Evolutionary conservation across 202 grass and related monocot genomes (phyloP), one percentile per base, ranked within the genome.

Genomic region (Digitaria exilis): DNA sequence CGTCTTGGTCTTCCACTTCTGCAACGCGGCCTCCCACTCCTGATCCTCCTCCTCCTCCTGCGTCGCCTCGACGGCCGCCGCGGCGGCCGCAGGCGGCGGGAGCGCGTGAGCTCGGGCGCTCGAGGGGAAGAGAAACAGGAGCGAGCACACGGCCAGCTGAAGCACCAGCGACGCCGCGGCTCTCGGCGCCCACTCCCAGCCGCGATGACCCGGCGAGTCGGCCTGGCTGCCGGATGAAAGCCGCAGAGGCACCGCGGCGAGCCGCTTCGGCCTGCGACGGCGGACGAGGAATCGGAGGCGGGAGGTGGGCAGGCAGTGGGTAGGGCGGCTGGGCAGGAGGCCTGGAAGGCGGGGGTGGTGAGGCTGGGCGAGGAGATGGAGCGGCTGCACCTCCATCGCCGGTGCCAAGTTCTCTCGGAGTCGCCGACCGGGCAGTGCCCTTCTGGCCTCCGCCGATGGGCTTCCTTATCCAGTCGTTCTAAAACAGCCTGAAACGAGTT

Each of bases 1-100:
- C 13, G 84, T 92, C 84, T 95, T 98, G 60, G 85, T 85, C 80
- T 98, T 98, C 86, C 84, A 95, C 70, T 84, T 85, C 64, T 87
- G 87, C 75, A 98, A 80, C 83, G 84, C 90, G 0, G 82, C 69
- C 87, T 83, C 85, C 80, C 89, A 90, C 18, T 98, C 92, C 59
- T 85, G 69, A 71, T 93, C 90, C 3, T 87, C 92, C 3, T 73
- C 73, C 58, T 85, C 73, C 64, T 85, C 80, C 56, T 70, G 57
- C 69, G 41, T 73, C 50, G 72, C 63, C 5, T 76, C 74, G 26
- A 71, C 82, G 9, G 58, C 21, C 15, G 59, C 48, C 24, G 65
- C 64, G 16, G 78, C 42, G 26, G 57, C 56, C 19, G 85, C 75
- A 59, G 65, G 73, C 25, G 37, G 81, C 37, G 55, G 48, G 46